These are phyloP conservation scores for Diospyros lotus DNA, from an alignment of 148 eudicot genomes.

Conservation along the genomic window DNA sequence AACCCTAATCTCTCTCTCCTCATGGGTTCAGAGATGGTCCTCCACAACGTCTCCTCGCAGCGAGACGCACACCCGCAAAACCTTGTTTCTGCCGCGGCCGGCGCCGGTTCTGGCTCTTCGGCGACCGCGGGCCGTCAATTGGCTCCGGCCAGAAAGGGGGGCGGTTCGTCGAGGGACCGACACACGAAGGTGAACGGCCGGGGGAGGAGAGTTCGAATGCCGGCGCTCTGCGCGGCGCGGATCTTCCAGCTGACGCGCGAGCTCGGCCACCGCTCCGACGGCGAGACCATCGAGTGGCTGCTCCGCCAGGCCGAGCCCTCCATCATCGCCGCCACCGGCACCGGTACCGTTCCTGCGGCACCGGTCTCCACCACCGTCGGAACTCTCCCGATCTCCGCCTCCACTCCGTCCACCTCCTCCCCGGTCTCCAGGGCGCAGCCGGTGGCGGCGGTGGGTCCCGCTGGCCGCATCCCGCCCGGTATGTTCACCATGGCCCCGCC, in stretches of 20 bases:
- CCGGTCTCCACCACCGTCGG: constrained; percentile 15
- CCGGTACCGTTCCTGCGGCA: constrained; percentile 34
- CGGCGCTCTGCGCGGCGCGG: constrained; percentile 35
- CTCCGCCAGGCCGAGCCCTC: constrained; percentile 54
- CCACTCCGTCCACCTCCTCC: background rate
- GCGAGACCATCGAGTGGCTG: constrained; percentile 54
- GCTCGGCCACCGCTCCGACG: constrained; percentile 41
- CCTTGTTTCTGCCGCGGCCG: background rate
- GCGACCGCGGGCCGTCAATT: background rate
- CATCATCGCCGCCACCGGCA: constrained; percentile 46
- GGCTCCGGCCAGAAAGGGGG: background rate
- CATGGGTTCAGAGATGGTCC: constrained; percentile 20
- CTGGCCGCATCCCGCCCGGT: background rate
- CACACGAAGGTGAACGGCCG: constrained; percentile 42
- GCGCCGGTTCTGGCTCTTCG: background rate
- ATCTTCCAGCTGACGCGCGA: constrained; percentile 43
- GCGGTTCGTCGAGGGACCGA: constrained; percentile 18
- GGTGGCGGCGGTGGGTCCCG: background rate
- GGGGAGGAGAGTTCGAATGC: constrained; percentile 36
- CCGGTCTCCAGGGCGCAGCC: background rate
- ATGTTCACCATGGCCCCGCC: constrained; percentile 12
- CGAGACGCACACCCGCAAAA: background rate
- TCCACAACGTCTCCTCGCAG: background rate
- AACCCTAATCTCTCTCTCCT: constrained; percentile 3
- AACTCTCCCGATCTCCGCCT: background rate